Conservation (phyloP, 2,329 filamentous ascomycete species). For the Bipolaris victoriae region DNA sequence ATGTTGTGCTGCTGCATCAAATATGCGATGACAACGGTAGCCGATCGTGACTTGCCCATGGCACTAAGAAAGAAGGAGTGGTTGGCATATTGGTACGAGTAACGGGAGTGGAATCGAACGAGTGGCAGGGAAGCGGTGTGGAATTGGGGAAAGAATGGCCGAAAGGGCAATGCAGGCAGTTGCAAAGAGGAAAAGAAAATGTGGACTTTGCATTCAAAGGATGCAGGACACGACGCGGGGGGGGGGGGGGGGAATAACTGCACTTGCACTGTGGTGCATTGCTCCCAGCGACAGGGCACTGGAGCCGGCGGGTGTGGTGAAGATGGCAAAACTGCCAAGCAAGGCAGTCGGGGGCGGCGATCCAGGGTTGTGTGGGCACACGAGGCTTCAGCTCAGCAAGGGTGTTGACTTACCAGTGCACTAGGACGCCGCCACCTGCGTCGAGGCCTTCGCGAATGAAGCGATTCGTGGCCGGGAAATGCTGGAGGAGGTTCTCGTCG, state of each 20-base stretch:
- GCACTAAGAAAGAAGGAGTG: slow-evolving; percentile 64
- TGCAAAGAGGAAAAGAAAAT: slow-evolving; percentile 16
- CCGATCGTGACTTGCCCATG: slow-evolving; percentile 94
- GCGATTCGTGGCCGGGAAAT: slow-evolving; percentile 76
- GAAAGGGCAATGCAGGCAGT: slow-evolving; percentile 25
- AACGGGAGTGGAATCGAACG: slow-evolving; percentile 25
- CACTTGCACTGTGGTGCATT: slow-evolving; percentile 18
- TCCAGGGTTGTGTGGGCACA: slow-evolving; percentile 37
- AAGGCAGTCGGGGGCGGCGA: slow-evolving; percentile 33
- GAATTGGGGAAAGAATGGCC: slow-evolving; percentile 17
- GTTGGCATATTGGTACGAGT: slow-evolving; percentile 46
- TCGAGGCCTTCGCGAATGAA: slow-evolving; percentile 83
- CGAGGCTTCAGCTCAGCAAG: slow-evolving; percentile 44
- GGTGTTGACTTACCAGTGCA: slow-evolving; percentile 69
- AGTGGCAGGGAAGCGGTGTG: slow-evolving; percentile 49
- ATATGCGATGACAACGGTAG: slow-evolving; percentile 83
- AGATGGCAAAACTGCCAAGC: slow-evolving; percentile 46
- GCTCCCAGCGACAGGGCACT: slow-evolving; percentile 12
- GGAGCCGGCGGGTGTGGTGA: slow-evolving; percentile 25
- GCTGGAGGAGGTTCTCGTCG: slow-evolving; percentile 82
- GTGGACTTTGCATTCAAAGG: slow-evolving; percentile 8
- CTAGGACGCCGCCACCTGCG: slow-evolving; percentile 65
- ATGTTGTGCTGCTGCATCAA: slow-evolving; percentile 67
- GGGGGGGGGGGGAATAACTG: slow-evolving; percentile 29
- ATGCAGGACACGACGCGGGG: slow-evolving; percentile 35